Conservation (phyloP, 2,329 filamentous ascomycete genomes). For the Pseudogymnoascus sp. region DNA sequence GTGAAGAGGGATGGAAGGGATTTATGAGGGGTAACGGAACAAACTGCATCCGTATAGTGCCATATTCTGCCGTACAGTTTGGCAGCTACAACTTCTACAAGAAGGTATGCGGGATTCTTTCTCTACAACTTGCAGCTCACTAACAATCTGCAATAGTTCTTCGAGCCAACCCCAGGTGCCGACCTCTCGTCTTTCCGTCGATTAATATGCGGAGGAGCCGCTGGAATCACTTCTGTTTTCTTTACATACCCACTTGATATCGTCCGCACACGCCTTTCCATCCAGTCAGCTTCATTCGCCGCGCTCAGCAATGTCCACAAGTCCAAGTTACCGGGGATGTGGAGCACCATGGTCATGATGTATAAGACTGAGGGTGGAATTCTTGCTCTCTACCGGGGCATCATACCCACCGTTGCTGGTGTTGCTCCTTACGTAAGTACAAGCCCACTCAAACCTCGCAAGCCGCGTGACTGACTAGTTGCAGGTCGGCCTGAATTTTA, state of each 20-base stretch:
- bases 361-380: conserved; percentile 86
- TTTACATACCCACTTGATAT: conserved; percentile 97
- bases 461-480: conserved; percentile 16
- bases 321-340: conserved; percentile 80
- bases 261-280: conserved; percentile 87
- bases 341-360: conserved; percentile 71
- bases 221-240: conserved; percentile 90
- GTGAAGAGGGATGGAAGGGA: conserved; percentile 90
- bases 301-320: conserved; percentile 56
- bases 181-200: conserved; percentile 67
- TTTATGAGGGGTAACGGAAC: conserved; percentile 98
- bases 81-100: conserved; percentile 98
- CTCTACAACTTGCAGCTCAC: background rate
- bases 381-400: conserved; percentile 81
- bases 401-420: conserved; percentile 86
- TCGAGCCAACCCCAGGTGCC: conserved; percentile 65
- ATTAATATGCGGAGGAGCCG: conserved; percentile 80
- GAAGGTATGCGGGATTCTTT: conserved; percentile 49
- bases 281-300: conserved; percentile 93
- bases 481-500: conserved; percentile 92
- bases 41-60: conserved; percentile 96
- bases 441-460: conserved; percentile 21
- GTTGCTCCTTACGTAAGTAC: conserved; percentile 79
- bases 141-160: conserved; percentile 48
- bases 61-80: conserved; percentile 97